These are phyloP conservation scores for Pseudogymnoascus sp. DNA, from an alignment of 2,329 filamentous ascomycete genomes.

Conservation along the genomic window DNA sequence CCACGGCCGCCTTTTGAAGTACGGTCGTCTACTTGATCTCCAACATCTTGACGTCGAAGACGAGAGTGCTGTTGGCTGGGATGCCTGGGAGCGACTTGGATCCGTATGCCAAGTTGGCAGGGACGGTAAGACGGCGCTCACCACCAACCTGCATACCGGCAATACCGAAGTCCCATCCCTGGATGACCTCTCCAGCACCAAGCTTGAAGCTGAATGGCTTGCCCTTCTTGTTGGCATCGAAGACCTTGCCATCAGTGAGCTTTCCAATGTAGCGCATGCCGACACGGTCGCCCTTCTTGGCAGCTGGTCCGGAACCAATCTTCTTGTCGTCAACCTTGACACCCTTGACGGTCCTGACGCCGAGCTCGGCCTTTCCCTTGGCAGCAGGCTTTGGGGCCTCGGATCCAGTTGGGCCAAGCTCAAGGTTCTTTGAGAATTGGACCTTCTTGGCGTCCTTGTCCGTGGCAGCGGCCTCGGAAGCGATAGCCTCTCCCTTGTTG, in stretches of 20 bases:
- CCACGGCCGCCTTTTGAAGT: neutral
- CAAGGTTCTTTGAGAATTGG: slow-evolving; percentile 97
- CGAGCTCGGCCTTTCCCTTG: slow-evolving; percentile 48
- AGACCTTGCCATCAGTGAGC: slow-evolving; percentile 86
- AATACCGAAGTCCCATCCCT: slow-evolving; percentile 96
- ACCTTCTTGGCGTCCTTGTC: slow-evolving; percentile 82
- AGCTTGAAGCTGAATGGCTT: slow-evolving; percentile 96
- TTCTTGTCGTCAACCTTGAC: slow-evolving; percentile 96
- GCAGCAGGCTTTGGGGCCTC: slow-evolving; percentile 43
- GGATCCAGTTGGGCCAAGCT: slow-evolving; percentile 84
- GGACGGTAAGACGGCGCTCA: slow-evolving; percentile 87
- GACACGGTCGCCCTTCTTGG: slow-evolving; percentile 84
- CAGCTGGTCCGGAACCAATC: slow-evolving; percentile 70
- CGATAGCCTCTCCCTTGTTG: slow-evolving; percentile 84
- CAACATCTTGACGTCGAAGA: slow-evolving; percentile 84
- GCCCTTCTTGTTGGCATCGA: slow-evolving; percentile 98
- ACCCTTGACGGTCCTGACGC: slow-evolving; percentile 74
- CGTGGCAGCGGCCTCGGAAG: slow-evolving; percentile 43
- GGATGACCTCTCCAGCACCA: slow-evolving; percentile 91
- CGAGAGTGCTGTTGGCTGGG: slow-evolving; percentile 79
- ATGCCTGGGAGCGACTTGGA: slow-evolving; percentile 76
- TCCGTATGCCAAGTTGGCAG: slow-evolving; percentile 81
- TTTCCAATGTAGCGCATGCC: slow-evolving; percentile 98
- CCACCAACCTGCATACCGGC: slow-evolving; percentile 87
- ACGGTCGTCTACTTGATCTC: slow-evolving; percentile 61